Evolutionary conservation across 495 filamentous ascomycete genomes (phyloP).

Genomic region (Hyaloscypha bicolor): DNA sequence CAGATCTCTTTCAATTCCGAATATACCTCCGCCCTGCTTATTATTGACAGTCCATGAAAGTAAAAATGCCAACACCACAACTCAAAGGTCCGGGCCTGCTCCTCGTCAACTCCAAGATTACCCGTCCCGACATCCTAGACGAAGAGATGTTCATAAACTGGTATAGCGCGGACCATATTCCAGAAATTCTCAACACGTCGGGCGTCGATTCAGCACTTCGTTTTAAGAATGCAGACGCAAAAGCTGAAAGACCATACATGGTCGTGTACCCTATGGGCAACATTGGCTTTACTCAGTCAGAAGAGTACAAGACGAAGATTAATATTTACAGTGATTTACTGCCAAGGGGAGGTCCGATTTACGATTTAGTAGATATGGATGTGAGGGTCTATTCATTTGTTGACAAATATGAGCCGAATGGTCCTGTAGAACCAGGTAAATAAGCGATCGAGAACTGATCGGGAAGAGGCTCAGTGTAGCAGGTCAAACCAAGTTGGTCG

Average conservation of each 20-base stretch:
- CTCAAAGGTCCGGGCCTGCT: not conserved
- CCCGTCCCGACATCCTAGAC: not conserved
- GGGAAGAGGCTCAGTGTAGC: not conserved
- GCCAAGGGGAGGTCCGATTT: constrained; percentile 26
- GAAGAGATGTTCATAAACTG: constrained; percentile 30
- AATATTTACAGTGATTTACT: constrained; percentile 34
- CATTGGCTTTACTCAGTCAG: constrained; percentile 32
- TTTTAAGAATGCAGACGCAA: constrained; percentile 28
- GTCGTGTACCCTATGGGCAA: constrained; percentile 37
- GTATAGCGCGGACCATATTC: constrained; percentile 38
- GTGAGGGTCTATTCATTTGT: constrained; percentile 28
- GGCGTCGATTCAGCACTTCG: constrained; percentile 35
- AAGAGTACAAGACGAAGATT: constrained; percentile 34
- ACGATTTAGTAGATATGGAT: constrained; percentile 34
- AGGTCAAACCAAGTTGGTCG: constrained; percentile 23
- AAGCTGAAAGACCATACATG: constrained; percentile 29
- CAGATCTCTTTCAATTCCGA: no score
- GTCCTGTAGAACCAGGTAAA: not conserved
- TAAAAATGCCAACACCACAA: not conserved
- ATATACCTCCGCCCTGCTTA: no score
- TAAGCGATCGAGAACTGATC: not conserved
- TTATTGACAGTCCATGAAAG: no score
- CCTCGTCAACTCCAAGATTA: constrained; percentile 15
- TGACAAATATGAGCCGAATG: constrained; percentile 26
- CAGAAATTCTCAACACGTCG: constrained; percentile 34